Percentiles rank a stretch among this genome's conserved stretches.
Conservation (phyloP, 148 eudicot genomes). For the Polygonum maritimum region DNA sequence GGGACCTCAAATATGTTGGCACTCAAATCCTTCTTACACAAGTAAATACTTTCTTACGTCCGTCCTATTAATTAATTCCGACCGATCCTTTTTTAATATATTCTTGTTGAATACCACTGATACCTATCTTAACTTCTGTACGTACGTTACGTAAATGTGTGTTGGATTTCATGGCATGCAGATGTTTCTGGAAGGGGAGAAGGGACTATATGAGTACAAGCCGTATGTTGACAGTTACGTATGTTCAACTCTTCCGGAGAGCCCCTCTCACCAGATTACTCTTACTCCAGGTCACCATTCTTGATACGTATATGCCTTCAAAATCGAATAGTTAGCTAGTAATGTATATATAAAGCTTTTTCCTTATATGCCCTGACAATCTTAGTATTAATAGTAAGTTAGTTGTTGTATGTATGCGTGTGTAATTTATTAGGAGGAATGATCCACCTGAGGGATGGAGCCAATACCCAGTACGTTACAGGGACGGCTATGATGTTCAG, state of each 20-base stretch:
- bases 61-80: not conserved
- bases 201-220: conserved; percentile 41
- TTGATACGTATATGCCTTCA: not conserved
- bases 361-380: no score
- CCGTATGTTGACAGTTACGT: conserved; percentile 51
- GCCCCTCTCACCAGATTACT: conserved; percentile 51
- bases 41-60: conserved; percentile 21
- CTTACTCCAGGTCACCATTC: conserved; percentile 52
- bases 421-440: conserved; percentile 43
- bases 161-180: conserved; percentile 11
- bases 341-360: no score
- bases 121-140: no score
- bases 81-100: no score
- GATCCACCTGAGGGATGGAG: conserved; percentile 80
- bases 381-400: no score
- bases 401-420: not conserved
- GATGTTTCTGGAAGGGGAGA: conserved; percentile 51
- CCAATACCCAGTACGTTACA: conserved; percentile 75
- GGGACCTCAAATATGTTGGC: conserved; percentile 93
- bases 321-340: not conserved
- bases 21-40: conserved; percentile 62
- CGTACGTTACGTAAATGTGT: no score
- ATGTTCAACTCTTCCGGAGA: conserved; percentile 60
- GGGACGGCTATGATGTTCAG: conserved; percentile 53
- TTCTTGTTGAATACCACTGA: no score